A percentile compares a stretch with the other conserved stretches of the same genome.
These are phyloP conservation scores for Nannochloropsis oceanica DNA, from an alignment of 108 stramenopile genomes.

Conservation along the genomic window DNA sequence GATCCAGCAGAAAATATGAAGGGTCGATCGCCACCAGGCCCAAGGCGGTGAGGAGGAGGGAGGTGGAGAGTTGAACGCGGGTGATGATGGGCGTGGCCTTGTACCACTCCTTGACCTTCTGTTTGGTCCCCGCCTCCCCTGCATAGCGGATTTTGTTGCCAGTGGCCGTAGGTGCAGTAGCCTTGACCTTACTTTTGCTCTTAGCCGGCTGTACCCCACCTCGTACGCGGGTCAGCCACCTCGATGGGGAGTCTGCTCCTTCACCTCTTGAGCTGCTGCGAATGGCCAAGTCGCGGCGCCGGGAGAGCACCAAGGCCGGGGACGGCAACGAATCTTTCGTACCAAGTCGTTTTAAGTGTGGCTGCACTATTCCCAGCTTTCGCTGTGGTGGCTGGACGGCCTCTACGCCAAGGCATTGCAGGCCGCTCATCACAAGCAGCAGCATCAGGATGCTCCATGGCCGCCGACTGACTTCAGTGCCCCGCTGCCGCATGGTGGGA, in stretches of 20 bases:
- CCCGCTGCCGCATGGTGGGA: not conserved
- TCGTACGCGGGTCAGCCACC: not conserved
- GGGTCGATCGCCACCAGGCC: not conserved
- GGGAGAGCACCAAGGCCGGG: too few species aligned
- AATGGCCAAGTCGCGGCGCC: too few species aligned
- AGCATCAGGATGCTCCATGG: not conserved
- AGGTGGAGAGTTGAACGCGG: not conserved
- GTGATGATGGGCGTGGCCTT: not conserved
- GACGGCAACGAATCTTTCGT: too few species aligned
- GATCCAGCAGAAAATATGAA: not conserved
- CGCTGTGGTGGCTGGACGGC: not conserved
- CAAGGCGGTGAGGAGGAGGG: not conserved
- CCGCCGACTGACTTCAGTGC: not conserved
- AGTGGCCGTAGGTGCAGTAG: not conserved
- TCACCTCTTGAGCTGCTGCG: too few species aligned
- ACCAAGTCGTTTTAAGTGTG: too few species aligned
- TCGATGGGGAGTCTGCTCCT: not conserved
- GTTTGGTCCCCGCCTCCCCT: not conserved
- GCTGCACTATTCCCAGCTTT: too few species aligned
- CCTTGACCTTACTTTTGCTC: not conserved
- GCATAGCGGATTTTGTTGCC: not conserved
- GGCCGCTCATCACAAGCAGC: not conserved
- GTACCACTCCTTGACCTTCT: not conserved
- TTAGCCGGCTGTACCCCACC: not conserved
- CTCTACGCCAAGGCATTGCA: not conserved